phyloP scores from a whole-genome alignment of 371 early-diverging fungal genomes.

The Zychaea mexicana region DNA sequence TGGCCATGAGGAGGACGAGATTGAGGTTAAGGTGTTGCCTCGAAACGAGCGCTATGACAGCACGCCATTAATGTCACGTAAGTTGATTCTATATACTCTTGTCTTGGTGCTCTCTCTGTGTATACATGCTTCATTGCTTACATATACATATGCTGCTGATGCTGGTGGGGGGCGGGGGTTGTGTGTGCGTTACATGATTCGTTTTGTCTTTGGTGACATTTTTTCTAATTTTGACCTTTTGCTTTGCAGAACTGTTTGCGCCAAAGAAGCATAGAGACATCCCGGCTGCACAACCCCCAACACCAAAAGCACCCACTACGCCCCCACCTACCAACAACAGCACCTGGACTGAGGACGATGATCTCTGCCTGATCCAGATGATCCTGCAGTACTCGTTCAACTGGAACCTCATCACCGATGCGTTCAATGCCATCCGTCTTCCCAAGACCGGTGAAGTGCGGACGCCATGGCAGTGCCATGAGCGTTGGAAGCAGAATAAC shows the following conservation, averaged over 20 bases:
- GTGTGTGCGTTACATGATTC: neutral
- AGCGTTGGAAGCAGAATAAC: conserved; percentile 52
- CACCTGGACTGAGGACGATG: conserved; percentile 75
- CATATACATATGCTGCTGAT: too few relatives aligned
- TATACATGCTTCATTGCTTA: too few relatives aligned
- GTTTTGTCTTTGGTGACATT: neutral
- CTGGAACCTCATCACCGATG: conserved; percentile 69
- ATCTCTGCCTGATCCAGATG: conserved; percentile 59
- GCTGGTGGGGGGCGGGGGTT: too few relatives aligned
- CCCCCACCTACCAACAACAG: conserved; percentile 20
- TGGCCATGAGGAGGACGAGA: conserved; percentile 40
- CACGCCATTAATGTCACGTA: conserved; percentile 28
- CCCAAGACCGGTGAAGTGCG: conserved; percentile 59
- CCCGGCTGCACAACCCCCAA: conserved; percentile 44
- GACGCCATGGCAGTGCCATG: conserved; percentile 70
- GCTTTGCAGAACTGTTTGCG: conserved; percentile 41
- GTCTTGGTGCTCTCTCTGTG: too few relatives aligned
- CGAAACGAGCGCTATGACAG: conserved; percentile 27
- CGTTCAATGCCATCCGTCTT: conserved; percentile 56
- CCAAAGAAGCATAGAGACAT: conserved; percentile 53
- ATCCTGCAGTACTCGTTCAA: conserved; percentile 66
- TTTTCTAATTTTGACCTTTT: neutral
- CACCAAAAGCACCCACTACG: conserved; percentile 37
- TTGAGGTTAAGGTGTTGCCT: conserved; percentile 39
- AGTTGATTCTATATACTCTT: conserved; percentile 3